These are phyloP conservation scores for Leucosporidium scottii DNA, from an alignment of 768 basidiomycete species.

Conservation along the genomic window DNA sequence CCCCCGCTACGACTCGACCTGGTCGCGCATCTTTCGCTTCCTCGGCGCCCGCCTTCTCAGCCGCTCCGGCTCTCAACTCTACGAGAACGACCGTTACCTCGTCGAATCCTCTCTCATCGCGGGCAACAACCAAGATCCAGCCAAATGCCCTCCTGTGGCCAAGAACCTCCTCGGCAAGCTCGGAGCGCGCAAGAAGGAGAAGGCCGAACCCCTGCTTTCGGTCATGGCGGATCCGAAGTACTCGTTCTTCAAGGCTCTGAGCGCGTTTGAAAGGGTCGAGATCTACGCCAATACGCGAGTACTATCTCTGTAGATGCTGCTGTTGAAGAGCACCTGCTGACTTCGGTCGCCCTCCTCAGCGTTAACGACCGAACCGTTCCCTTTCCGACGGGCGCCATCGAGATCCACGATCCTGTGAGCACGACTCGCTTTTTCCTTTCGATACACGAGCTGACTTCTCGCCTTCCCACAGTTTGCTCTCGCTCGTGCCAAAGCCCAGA, in stretches of 20 bases:
- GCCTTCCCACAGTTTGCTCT: slow-evolving; percentile 8
- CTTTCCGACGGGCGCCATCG: slow-evolving; percentile 69
- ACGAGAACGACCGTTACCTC: slow-evolving; percentile 57
- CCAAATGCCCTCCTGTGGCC: background rate
- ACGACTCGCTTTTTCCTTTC: no score
- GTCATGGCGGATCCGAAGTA: slow-evolving; percentile 73
- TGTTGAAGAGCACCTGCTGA: background rate
- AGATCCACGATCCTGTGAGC: slow-evolving; percentile 51
- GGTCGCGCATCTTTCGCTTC: slow-evolving; percentile 51
- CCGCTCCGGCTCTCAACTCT: slow-evolving; percentile 74
- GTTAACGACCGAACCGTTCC: slow-evolving; percentile 65
- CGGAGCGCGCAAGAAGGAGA: slow-evolving; percentile 47
- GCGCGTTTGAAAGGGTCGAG: slow-evolving; percentile 58
- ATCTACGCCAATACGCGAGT: slow-evolving; percentile 76
- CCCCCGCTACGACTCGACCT: slow-evolving; percentile 55
- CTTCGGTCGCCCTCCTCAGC: background rate
- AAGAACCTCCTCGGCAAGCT: background rate
- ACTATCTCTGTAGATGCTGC: background rate
- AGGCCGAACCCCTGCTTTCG: slow-evolving; percentile 61
- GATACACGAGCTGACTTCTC: no score
- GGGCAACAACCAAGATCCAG: background rate
- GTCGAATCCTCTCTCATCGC: slow-evolving; percentile 6
- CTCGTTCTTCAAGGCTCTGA: slow-evolving; percentile 66
- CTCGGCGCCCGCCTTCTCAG: slow-evolving; percentile 63
- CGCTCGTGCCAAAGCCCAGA: slow-evolving; percentile 24